Evolutionary conservation across 768 basidiomycete species (phyloP).

Genomic region (Amanita exitialis): DNA sequence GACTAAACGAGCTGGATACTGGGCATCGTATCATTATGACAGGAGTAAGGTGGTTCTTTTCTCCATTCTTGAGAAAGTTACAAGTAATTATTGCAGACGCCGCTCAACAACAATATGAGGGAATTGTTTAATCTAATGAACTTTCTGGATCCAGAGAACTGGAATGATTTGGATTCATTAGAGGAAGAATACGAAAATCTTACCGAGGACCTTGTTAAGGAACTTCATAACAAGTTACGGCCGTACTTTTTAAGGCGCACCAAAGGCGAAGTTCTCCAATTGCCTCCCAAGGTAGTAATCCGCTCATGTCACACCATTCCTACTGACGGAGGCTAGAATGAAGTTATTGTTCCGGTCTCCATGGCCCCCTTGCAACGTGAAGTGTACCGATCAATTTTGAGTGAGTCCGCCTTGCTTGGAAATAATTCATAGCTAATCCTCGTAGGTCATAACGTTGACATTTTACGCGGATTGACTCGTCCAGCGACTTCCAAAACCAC

Average conservation of each 20-base stretch:
- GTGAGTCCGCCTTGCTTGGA: constrained; percentile 22
- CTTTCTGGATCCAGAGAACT: constrained; percentile 75
- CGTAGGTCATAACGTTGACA: constrained; percentile 59
- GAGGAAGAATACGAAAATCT: constrained; percentile 70
- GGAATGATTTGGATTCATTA: constrained; percentile 66
- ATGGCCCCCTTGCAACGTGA: constrained; percentile 83
- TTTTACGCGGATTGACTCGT: constrained; percentile 51
- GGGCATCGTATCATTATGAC: constrained; percentile 85
- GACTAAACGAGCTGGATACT: constrained; percentile 69
- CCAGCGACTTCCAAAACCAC: constrained; percentile 22
- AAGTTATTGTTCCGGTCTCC: constrained; percentile 85
- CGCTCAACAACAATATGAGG: constrained; percentile 92
- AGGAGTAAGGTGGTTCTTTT: constrained; percentile 40
- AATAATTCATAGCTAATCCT: constrained; percentile 6
- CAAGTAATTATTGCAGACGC: constrained; percentile 43
- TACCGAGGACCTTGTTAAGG: constrained; percentile 68
- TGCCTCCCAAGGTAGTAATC: constrained; percentile 74
- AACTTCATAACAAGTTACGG: constrained; percentile 67
- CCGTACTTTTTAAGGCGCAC: constrained; percentile 92
- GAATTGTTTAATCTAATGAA: constrained; percentile 97
- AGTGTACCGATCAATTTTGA: constrained; percentile 78
- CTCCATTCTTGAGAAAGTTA: constrained; percentile 5
- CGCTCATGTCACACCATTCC: neutral
- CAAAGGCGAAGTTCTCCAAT: constrained; percentile 85
- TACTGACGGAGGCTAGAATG: constrained; percentile 42